phyloP scores from a whole-genome alignment of 768 basidiomycete genomes.

The Termitomyces sp. region DNA sequence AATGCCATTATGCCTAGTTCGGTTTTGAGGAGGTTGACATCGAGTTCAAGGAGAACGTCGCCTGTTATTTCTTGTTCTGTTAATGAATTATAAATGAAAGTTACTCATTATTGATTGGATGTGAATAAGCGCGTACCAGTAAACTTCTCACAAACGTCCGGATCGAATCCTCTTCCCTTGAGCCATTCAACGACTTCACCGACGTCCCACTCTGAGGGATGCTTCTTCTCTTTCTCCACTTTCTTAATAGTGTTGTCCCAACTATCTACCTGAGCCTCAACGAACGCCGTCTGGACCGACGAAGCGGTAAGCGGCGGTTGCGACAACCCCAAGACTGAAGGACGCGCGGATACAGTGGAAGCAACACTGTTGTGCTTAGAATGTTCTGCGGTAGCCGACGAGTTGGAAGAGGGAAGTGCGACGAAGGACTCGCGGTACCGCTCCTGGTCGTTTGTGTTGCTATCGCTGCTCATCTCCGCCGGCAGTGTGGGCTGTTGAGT shows the following conservation, averaged over 20 bases:
- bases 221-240: conserved; percentile 30
- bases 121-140: conserved; percentile 49
- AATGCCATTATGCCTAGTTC: conserved; percentile 94
- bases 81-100: conserved; percentile 1
- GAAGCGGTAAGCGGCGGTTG: conserved; percentile 13
- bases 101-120: neutral
- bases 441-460: conserved; percentile 15
- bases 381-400: conserved; percentile 13
- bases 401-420: conserved; percentile 21
- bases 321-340: conserved; percentile 6
- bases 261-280: neutral
- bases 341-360: conserved; percentile 11
- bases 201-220: conserved; percentile 77
- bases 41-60: conserved; percentile 93
- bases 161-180: conserved; percentile 78
- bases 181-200: conserved; percentile 92
- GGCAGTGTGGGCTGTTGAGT: neutral
- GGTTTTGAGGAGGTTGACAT: conserved; percentile 83
- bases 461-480: neutral
- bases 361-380: conserved; percentile 42
- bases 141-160: conserved; percentile 81
- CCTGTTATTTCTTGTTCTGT: conserved; percentile 98
- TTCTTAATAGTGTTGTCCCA: neutral
- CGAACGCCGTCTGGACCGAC: neutral
- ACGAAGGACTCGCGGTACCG: conserved; percentile 26